A percentile compares a stretch with the other conserved stretches of the same genome.
Evolutionary conservation across 805 yeast species (phyloP).

Genomic region (Ogataea pini): DNA sequence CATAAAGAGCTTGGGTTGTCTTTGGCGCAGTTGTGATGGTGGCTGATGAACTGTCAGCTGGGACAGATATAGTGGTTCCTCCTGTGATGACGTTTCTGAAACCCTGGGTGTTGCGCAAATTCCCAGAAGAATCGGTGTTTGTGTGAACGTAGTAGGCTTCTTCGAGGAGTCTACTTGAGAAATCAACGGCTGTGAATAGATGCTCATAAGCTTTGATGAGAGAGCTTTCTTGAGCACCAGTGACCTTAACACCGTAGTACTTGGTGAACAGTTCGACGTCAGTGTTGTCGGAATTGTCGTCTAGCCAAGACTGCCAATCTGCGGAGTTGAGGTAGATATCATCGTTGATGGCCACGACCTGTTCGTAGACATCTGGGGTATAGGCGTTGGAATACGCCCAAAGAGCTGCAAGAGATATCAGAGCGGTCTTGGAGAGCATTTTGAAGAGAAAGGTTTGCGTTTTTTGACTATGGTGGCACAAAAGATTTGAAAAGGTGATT

Average conservation of each 20-base stretch:
- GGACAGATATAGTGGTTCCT: slow-evolving; percentile 1
- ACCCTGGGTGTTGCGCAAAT: slow-evolving; percentile 9
- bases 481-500: too few species aligned
- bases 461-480: background rate
- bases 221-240: slow-evolving; percentile 5
- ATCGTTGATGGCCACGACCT: slow-evolving; percentile 13
- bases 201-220: slow-evolving; percentile 12
- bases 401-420: background rate
- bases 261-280: slow-evolving; percentile 9
- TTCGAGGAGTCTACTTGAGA: slow-evolving; percentile 11
- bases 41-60: slow-evolving; percentile 1
- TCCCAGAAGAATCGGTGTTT: slow-evolving; percentile 13
- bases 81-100: slow-evolving; percentile 13
- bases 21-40: background rate
- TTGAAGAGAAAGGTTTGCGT: too few species aligned
- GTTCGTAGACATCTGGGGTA: slow-evolving; percentile 10
- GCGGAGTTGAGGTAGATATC: slow-evolving; percentile 16
- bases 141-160: slow-evolving; percentile 19
- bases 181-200: slow-evolving; percentile 19
- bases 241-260: slow-evolving; percentile 6
- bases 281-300: slow-evolving; percentile 9
- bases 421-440: background rate
- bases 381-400: background rate
- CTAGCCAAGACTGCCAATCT: slow-evolving; percentile 13
- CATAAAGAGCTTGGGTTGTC: too few species aligned